Percentiles rank a stretch among this genome's conserved stretches.
Conservation (phyloP, 1,284 basidiomycete species). For the Termitomyces sp. region DNA sequence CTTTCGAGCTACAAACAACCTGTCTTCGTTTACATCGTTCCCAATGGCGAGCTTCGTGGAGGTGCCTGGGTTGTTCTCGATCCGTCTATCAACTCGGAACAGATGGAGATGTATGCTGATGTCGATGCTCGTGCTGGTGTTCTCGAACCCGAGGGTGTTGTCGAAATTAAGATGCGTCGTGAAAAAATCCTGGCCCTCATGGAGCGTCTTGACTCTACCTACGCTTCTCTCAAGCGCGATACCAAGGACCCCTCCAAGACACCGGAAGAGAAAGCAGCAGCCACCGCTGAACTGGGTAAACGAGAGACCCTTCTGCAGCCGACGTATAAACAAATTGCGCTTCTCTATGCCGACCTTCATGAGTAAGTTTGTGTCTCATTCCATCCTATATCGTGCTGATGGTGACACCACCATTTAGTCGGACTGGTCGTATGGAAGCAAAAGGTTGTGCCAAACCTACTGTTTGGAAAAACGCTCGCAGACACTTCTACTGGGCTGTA, state of each 20-base stretch:
- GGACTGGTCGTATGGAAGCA: conserved; percentile 95
- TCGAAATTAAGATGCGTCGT: conserved; percentile 90
- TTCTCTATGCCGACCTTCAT: conserved; percentile 95
- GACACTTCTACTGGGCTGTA: conserved; percentile 95
- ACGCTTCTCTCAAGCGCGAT: conserved; percentile 76
- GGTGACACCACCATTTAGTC: conserved; percentile 44
- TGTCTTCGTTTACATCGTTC: conserved; percentile 98
- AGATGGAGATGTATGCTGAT: conserved; percentile 99
- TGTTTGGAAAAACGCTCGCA: conserved; percentile 85
- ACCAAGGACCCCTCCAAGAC: conserved; percentile 72
- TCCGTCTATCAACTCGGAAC: conserved; percentile 92
- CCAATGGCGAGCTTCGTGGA: conserved; percentile 97
- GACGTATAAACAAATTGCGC: conserved; percentile 89
- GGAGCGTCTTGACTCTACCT: conserved; percentile 88
- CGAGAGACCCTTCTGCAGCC: conserved; percentile 85
- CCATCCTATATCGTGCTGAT: conserved; percentile 12
- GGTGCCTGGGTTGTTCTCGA: conserved; percentile 99
- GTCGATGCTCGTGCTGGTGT: conserved; percentile 95
- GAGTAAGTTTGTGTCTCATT: conserved; percentile 55
- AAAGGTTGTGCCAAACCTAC: conserved; percentile 87
- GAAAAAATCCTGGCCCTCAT: conserved; percentile 89
- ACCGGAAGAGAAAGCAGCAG: conserved; percentile 69
- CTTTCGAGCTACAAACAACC: conserved; percentile 96
- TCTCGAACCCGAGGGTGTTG: conserved; percentile 94
- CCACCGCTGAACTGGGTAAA: conserved; percentile 63